phyloP scores from a whole-genome alignment of 2,329 filamentous ascomycete species.

The Botrytis hyacinthi region DNA sequence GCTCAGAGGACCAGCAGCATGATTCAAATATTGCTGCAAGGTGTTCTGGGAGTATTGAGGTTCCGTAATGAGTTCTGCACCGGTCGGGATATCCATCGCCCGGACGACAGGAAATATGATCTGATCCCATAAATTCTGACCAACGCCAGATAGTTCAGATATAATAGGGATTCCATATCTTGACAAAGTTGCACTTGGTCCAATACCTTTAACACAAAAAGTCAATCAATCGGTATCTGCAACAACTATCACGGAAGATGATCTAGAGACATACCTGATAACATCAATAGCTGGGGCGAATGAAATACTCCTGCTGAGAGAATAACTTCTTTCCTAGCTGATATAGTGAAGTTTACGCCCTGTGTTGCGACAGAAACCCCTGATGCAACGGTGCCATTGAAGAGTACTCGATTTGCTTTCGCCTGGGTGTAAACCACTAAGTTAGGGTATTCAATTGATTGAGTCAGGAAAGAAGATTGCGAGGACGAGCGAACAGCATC shows the following conservation, averaged over 20 bases:
- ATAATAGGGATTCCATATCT: conserved; percentile 43
- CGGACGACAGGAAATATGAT: conserved; percentile 19
- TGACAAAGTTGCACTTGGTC: too few relatives aligned
- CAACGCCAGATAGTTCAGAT: conserved; percentile 49
- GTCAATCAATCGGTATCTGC: too few relatives aligned
- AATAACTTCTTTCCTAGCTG: conserved; percentile 28
- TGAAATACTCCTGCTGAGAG: conserved; percentile 1
- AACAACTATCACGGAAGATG: too few relatives aligned
- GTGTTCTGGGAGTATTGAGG: background rate
- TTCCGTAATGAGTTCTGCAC: background rate
- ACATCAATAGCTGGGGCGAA: background rate
- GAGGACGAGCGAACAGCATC: background rate
- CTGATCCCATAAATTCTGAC: conserved; percentile 43
- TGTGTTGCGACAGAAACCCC: conserved; percentile 7
- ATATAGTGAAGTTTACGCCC: conserved; percentile 22
- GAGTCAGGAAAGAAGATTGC: background rate
- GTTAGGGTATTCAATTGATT: background rate
- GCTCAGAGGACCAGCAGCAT: conserved; percentile 6
- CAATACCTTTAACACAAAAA: too few relatives aligned
- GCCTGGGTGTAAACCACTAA: background rate
- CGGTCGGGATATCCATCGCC: conserved; percentile 16
- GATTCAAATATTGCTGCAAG: too few relatives aligned
- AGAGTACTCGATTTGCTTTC: conserved; percentile 11
- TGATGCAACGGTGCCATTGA: background rate
- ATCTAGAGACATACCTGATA: background rate